Evolutionary conservation across 129 eudicot genomes (phyloP).

Genomic region (Heracleum sosnowskyi): DNA sequence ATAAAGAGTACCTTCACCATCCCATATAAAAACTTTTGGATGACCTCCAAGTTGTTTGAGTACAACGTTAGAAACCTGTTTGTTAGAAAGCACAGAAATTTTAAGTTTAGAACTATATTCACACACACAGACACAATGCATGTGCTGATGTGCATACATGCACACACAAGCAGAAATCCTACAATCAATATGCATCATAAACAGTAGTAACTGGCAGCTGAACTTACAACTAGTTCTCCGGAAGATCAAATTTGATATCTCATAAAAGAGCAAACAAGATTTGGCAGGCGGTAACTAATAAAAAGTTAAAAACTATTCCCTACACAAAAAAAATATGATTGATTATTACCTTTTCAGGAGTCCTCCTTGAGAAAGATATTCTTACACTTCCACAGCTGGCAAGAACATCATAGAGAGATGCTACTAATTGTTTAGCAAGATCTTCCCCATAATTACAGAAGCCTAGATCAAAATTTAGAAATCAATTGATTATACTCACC

Average conservation of each 20-base stretch:
- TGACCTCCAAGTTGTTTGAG: slow-evolving; percentile 61
- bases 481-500: not conserved
- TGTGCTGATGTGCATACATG: no score
- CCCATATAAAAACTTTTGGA: slow-evolving; percentile 69
- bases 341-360: slow-evolving; percentile 74
- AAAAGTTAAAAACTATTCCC: not conserved
- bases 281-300: not conserved
- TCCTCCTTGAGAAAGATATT: slow-evolving; percentile 90
- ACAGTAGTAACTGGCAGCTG: not conserved
- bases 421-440: slow-evolving; percentile 67
- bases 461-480: slow-evolving; percentile 32
- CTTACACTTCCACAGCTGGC: slow-evolving; percentile 87
- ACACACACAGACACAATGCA: not conserved
- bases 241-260: not conserved
- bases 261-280: not conserved
- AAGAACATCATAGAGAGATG: slow-evolving; percentile 61
- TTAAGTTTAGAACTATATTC: not conserved
- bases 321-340: not conserved
- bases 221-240: not conserved
- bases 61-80: slow-evolving; percentile 56
- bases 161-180: not conserved
- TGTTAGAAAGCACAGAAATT: slow-evolving; percentile 2
- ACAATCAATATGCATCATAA: not conserved
- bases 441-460: slow-evolving; percentile 72
- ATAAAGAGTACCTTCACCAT: slow-evolving; percentile 61